Percentiles rank a stretch among this genome's conserved stretches.
Evolutionary conservation across 108 stramenopile species (phyloP).

Genomic region (Pseudonitzschia pungens): DNA sequence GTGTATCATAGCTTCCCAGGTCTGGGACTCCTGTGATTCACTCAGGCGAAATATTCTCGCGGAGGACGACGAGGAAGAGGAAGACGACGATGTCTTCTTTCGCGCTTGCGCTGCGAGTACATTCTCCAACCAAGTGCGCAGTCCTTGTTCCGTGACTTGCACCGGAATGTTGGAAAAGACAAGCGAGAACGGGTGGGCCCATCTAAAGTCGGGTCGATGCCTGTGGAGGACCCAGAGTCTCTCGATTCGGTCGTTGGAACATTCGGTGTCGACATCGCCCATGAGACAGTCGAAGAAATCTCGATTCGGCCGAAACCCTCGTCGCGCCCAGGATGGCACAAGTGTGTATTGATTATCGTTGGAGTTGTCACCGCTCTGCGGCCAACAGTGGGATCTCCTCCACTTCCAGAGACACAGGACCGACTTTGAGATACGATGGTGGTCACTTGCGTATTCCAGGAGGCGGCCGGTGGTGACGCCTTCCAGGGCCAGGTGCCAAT

Average conservation of each 20-base stretch:
- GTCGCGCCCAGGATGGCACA: background rate
- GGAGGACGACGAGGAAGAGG: background rate
- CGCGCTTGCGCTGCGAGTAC: background rate
- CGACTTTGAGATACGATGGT: background rate
- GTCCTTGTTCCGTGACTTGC: background rate
- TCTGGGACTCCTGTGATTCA: background rate
- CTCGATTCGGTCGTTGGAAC: background rate
- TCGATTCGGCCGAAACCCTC: constrained; percentile 8
- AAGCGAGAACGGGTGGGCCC: constrained; percentile 17
- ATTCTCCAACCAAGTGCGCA: background rate
- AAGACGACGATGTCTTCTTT: background rate
- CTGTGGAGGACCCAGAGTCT: background rate
- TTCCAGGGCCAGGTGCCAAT: constrained; percentile 54
- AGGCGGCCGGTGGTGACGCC: constrained; percentile 43
- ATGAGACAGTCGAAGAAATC: background rate
- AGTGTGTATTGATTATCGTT: background rate
- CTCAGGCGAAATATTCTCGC: background rate
- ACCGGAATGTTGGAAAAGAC: background rate
- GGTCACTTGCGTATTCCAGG: background rate
- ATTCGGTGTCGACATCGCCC: too few relatives aligned
- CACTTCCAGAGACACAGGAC: background rate
- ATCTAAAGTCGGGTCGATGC: constrained; percentile 11
- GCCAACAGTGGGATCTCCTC: background rate
- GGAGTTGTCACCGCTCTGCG: background rate
- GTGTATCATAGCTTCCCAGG: constrained; percentile 29